Conservation (phyloP, 1,284 basidiomycete genomes). For the Irpex lacteus region DNA sequence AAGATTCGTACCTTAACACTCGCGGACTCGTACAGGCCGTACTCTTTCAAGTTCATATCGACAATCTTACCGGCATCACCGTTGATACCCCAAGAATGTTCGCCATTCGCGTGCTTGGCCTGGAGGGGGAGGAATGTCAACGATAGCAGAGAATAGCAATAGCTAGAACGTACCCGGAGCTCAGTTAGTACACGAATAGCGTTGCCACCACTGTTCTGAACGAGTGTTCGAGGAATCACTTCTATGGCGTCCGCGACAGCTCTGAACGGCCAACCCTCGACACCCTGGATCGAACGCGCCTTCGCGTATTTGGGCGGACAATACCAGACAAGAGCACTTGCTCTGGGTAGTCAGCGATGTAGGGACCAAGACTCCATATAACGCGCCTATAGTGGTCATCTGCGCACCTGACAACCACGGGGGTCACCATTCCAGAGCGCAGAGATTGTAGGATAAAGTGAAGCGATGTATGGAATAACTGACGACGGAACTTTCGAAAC, state of each 20-base stretch:
- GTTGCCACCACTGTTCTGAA: conserved; percentile 96
- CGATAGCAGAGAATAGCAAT: conserved; percentile 6
- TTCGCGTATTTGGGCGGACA: too few relatives aligned
- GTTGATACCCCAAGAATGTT: conserved; percentile 90
- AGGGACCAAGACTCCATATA: too few relatives aligned
- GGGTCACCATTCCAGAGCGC: too few relatives aligned
- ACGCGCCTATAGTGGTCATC: too few relatives aligned
- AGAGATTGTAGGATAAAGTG: too few relatives aligned
- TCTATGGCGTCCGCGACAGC: conserved; percentile 97
- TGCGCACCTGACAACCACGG: too few relatives aligned
- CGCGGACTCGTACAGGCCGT: conserved; percentile 92
- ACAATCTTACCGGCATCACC: conserved; percentile 94
- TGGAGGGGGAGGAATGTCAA: conserved; percentile 28
- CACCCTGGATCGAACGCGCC: conserved; percentile 77
- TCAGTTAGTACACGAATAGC: conserved; percentile 93
- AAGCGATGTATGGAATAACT: too few relatives aligned
- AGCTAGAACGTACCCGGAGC: conserved; percentile 59
- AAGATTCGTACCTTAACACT: conserved; percentile 78
- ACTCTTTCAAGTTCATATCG: conserved; percentile 94
- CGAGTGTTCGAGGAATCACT: conserved; percentile 93
- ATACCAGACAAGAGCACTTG: too few relatives aligned
- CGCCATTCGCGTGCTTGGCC: conserved; percentile 93
- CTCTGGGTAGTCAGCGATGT: too few relatives aligned
- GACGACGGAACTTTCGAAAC: too few relatives aligned
- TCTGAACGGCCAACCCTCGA: conserved; percentile 88